Base-by-base conservation (phyloP, 2,329 filamentous ascomycete species). In the Alternaria brassicicola region DNA sequence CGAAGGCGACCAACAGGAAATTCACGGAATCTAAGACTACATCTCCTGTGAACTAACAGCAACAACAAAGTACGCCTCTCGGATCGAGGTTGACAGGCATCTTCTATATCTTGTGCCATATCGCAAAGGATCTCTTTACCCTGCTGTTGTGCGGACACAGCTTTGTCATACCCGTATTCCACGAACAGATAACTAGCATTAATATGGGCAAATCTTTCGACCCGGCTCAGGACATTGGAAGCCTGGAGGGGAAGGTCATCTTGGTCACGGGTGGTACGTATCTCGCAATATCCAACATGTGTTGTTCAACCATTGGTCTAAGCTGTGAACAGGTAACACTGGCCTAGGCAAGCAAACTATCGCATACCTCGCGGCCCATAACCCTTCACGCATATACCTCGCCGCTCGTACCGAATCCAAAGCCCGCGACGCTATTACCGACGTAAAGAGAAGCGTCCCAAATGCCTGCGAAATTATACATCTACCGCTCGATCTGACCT, bases 281-380 rank as follows among this genome's bases (percentile, higher is more conserved):
- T 19, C 15, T 21, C 38, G 8, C n/a, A 7, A 1, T 23, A 7
- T 17, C 28, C 7, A 17, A 26, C 28, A 10, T 28, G 36, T n/a
- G 36, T 6, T n/a, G 31, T n/a, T 15, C 17, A 41, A 15, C 13
- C 17, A 25, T 10, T 6, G 39, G 35, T 35, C 58, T 61, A 33
- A 64, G 42, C 36, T 6, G 23, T 25, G 3, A 3, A 54, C 60
- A 78, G 79, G 80, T 53, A 84, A 81, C 52, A 68, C 74, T 8
- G 82, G 82, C 13, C 72, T 84, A 8, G 82, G 82, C 47, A 79
- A 79, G 55, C 77, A 80, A 65, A 78, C 79, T 25, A 71, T 83
- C 35, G 67, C 74, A 36, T 77, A 79, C 41, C 76, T 83, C 28
- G 75, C 79, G 25, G 72, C 75, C 5, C 80, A 83, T 65, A 74